A percentile compares a stretch with the other conserved stretches of the same genome.
These are phyloP conservation scores for Porcisia hertigi DNA, from an alignment of 208 protist species.

Conservation along the genomic window DNA sequence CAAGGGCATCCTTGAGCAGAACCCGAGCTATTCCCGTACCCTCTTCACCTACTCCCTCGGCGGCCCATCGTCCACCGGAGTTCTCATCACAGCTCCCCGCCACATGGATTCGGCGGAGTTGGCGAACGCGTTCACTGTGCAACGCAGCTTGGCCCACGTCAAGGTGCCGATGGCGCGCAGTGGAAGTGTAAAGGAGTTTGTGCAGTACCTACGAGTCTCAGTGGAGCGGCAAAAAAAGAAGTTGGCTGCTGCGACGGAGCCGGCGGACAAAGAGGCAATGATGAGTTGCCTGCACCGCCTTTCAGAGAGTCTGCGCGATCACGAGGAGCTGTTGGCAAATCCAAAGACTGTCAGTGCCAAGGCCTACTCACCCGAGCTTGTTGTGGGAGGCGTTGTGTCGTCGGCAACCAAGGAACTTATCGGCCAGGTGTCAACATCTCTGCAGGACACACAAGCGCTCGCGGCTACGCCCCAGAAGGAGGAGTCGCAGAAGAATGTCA, in stretches of 20 bases:
- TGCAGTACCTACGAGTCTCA: conserved; percentile 30
- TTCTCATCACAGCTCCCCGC: conserved; percentile 38
- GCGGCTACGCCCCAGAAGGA: background rate
- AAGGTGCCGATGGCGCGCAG: conserved; percentile 32
- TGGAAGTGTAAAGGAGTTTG: conserved; percentile 66
- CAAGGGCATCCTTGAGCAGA: conserved; percentile 33
- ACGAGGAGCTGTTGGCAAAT: conserved; percentile 43
- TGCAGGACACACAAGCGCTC: background rate
- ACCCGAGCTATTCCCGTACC: conserved; percentile 29
- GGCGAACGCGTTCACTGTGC: conserved; percentile 34
- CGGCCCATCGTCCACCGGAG: conserved; percentile 42
- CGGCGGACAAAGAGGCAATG: conserved; percentile 30
- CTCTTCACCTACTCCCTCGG: conserved; percentile 57
- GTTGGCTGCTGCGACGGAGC: conserved; percentile 25
- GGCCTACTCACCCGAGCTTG: conserved; percentile 30
- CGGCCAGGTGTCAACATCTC: background rate
- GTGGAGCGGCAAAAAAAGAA: conserved; percentile 32
- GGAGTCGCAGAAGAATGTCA: background rate
- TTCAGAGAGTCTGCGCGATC: conserved; percentile 42
- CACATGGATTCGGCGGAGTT: conserved; percentile 29
- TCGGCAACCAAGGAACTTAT: background rate
- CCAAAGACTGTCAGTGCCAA: conserved; percentile 33
- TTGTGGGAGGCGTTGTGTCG: background rate
- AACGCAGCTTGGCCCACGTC: conserved; percentile 40
- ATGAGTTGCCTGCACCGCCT: conserved; percentile 33